Conservation (phyloP, 2,329 filamentous ascomycete genomes). For the Fusarium citri region DNA sequence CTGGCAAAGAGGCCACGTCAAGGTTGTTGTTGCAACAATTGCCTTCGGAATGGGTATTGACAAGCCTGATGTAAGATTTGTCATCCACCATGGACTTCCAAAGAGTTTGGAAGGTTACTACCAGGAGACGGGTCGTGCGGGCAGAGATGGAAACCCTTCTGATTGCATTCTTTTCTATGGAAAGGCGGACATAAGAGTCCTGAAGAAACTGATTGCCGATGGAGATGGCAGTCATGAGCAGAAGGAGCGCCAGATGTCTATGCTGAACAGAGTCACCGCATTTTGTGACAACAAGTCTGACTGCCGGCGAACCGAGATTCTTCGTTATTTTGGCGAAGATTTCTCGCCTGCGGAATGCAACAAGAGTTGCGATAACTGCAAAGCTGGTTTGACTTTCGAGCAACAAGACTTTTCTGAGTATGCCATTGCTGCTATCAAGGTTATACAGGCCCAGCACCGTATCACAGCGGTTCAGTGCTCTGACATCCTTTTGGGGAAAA, state of each 20-base stretch:
- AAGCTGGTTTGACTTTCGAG: constrained; percentile 76
- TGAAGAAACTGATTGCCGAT: constrained; percentile 86
- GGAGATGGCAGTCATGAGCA: constrained; percentile 81
- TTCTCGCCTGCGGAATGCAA: constrained; percentile 80
- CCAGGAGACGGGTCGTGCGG: constrained; percentile 95
- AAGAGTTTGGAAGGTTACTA: constrained; percentile 99
- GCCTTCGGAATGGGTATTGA: constrained; percentile 99
- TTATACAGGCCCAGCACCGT: constrained; percentile 70
- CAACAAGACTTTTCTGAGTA: constrained; percentile 80
- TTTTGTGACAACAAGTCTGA: constrained; percentile 92
- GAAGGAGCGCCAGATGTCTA: constrained; percentile 83
- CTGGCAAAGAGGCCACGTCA: constrained; percentile 84
- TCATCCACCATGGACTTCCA: constrained; percentile 91
- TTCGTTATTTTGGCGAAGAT: constrained; percentile 92
- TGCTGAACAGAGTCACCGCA: constrained; percentile 85
- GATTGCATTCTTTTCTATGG: constrained; percentile 92
- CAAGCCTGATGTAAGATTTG: constrained; percentile 95
- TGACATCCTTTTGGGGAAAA: constrained; percentile 83
- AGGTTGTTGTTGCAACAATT: constrained; percentile 97
- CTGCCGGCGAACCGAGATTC: constrained; percentile 87
- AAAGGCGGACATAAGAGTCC: constrained; percentile 78
- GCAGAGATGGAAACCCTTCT: constrained; percentile 87
- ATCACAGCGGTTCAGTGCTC: constrained; percentile 84
- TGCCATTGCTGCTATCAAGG: constrained; percentile 75
- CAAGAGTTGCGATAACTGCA: constrained; percentile 89